Evolutionary conservation across 164 flowering plant genomes (phyloP).

Genomic region (Stephania japonica): DNA sequence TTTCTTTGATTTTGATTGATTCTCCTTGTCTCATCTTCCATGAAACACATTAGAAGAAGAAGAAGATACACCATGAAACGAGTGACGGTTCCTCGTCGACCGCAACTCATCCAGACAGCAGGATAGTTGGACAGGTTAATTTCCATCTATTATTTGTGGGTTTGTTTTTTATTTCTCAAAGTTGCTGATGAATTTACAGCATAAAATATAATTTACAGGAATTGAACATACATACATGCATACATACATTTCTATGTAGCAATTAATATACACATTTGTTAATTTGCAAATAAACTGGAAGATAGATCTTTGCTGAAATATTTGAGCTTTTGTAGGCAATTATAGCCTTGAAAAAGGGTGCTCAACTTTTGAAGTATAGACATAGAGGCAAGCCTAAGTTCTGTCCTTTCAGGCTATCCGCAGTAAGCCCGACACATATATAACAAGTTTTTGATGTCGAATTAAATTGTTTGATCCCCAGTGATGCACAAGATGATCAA

Average conservation of each 20-base stretch:
- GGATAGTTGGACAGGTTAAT: slow-evolving; percentile 43
- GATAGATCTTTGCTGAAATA: neutral
- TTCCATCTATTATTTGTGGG: no score
- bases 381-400: slow-evolving; percentile 53
- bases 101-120: slow-evolving; percentile 24
- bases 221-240: no score
- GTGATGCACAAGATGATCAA: neutral
- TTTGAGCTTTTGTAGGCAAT: slow-evolving; percentile 39
- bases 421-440: slow-evolving; percentile 23
- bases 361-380: slow-evolving; percentile 49
- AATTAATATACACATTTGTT: no score
- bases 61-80: slow-evolving; percentile 22
- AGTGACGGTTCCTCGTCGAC: slow-evolving; percentile 29
- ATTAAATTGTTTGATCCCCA: neutral
- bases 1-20: no score
- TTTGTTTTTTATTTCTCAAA: neutral
- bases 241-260: no score
- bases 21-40: slow-evolving; percentile 12
- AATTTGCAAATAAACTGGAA: neutral
- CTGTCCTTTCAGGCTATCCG: slow-evolving; percentile 55
- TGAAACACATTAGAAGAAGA: slow-evolving; percentile 11
- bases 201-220: no score
- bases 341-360: slow-evolving; percentile 51
- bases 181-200: neutral
- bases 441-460: neutral